A percentile compares a stretch with the other conserved stretches of the same genome.
phyloP scores from a whole-genome alignment of 805 yeast species.

The Cyberlindnera petersonii region DNA sequence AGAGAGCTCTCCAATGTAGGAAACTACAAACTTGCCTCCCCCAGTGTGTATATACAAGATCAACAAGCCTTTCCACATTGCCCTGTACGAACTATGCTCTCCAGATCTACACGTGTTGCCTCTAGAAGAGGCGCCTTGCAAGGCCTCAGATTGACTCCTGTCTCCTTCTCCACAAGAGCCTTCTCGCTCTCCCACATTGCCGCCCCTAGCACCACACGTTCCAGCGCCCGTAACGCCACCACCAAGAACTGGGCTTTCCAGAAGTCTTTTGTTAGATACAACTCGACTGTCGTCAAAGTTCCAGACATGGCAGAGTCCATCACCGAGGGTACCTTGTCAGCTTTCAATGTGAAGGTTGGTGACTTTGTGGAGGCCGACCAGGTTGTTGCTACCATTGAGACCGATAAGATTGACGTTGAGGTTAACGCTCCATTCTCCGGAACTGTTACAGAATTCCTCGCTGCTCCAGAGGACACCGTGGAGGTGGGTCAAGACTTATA shows the following conservation, averaged over 20 bases:
- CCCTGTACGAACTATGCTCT: background rate
- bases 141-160: too few species aligned
- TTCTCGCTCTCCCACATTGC: too few species aligned
- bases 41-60: too few species aligned
- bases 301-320: slow-evolving; percentile 99
- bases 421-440: slow-evolving; percentile 94
- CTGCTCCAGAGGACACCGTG: slow-evolving; percentile 85
- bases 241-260: too few species aligned
- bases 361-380: slow-evolving; percentile 86
- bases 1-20: background rate
- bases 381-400: slow-evolving; percentile 92
- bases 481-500: slow-evolving; percentile 92
- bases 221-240: too few species aligned
- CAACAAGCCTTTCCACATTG: too few species aligned
- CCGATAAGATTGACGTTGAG: slow-evolving; percentile 96
- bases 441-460: slow-evolving; percentile 79
- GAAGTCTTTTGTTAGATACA: slow-evolving; percentile 29
- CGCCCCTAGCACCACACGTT: slow-evolving; percentile 14
- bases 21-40: too few species aligned
- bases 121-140: too few species aligned
- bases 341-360: slow-evolving; percentile 71
- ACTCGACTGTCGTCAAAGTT: slow-evolving; percentile 66
- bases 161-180: too few species aligned
- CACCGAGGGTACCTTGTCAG: slow-evolving; percentile 90
- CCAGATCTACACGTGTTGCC: background rate